Evolutionary conservation across 495 filamentous ascomycete genomes (phyloP), one percentile per base, ranked within the genome.

Genomic region (Cercophora scortea): DNA sequence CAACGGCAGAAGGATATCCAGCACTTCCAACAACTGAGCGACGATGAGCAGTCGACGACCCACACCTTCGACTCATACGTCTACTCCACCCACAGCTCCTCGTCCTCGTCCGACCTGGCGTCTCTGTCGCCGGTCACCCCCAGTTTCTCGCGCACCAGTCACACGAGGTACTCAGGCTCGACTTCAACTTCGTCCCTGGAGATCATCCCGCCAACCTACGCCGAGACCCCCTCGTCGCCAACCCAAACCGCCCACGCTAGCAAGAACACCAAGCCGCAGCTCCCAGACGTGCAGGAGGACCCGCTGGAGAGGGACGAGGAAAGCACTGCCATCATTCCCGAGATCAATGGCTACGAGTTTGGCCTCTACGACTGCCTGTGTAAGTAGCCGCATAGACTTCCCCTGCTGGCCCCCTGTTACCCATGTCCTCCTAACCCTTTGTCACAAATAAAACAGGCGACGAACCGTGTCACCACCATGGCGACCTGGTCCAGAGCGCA

Each of bases 91-190:
- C 62, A 66, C 47, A 73, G 72, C 59, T 79, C 79, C 17, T 79
- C 79, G 17, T 79, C 76, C 36, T 73, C 76, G 32, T 85, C 84
- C 9, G 81, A 81, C 53, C 56, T 75, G 42, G 59, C 81, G 35
- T 79, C 80, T 25, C 82, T 80, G 13, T 80, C 81, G 32, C 82
- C 83, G 13, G 68, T 80, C 41, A 80, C 81, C 34, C 79, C 83
- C 32, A 81, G 78, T 17, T 84, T 84, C 56, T 81, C 80, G 38
- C 61, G 68, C 54, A 78, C 75, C 48, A 73, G 73, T 25, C 79
- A 83, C 58, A 60, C 74, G 36, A 71, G 81, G 59, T 83, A 71
- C 55, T 76, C 83, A 2, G 75, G 71, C 46, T 79, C 78, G n/a
- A 10, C 2, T 46, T 79, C 78, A 7, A 15, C 2, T 17, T 78